A percentile compares a stretch with the other conserved stretches of the same genome.
These are phyloP conservation scores for Pilasporangium apinafurcum DNA, from an alignment of 352 stramenopile species.

Conservation along the genomic window DNA sequence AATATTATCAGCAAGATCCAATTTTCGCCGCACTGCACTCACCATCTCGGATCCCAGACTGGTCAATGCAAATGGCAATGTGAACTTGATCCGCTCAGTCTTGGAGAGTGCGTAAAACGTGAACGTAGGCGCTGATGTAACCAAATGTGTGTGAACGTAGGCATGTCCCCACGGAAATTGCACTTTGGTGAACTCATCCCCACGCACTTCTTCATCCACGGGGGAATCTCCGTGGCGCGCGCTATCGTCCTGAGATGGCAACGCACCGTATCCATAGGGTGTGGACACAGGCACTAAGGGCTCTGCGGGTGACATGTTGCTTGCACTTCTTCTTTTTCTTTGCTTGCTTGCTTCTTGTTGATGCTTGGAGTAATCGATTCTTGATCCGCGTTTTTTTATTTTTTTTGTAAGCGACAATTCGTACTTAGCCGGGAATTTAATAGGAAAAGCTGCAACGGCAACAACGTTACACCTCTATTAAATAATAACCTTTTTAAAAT, in stretches of 20 bases:
- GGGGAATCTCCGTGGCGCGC: not conserved
- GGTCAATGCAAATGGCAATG: slow-evolving; percentile 49
- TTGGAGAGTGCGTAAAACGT: slow-evolving; percentile 73
- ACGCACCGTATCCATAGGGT: slow-evolving; percentile 60
- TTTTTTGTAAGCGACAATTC: too few species aligned
- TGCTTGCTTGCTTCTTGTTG: not conserved
- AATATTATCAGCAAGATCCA: slow-evolving; percentile 44
- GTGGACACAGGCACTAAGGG: slow-evolving; percentile 39
- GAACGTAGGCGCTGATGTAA: slow-evolving; percentile 54
- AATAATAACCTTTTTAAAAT: too few species aligned
- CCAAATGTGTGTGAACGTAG: slow-evolving; percentile 53
- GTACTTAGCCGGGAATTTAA: too few species aligned
- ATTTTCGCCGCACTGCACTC: slow-evolving; percentile 37
- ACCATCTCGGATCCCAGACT: slow-evolving; percentile 46
- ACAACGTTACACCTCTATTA: too few species aligned
- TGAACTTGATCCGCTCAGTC: slow-evolving; percentile 62
- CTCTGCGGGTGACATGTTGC: slow-evolving; percentile 10
- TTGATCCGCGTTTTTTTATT: too few species aligned
- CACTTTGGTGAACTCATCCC: slow-evolving; percentile 49
- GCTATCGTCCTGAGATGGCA: slow-evolving; percentile 20
- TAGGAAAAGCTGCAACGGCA: too few species aligned
- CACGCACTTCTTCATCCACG: slow-evolving; percentile 6
- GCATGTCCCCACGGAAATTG: slow-evolving; percentile 72
- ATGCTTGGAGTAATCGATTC: too few species aligned
- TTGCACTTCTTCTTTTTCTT: slow-evolving; percentile 10